phyloP scores from a whole-genome alignment of 2,329 filamentous ascomycete genomes.

The Penicillium olsonii region DNA sequence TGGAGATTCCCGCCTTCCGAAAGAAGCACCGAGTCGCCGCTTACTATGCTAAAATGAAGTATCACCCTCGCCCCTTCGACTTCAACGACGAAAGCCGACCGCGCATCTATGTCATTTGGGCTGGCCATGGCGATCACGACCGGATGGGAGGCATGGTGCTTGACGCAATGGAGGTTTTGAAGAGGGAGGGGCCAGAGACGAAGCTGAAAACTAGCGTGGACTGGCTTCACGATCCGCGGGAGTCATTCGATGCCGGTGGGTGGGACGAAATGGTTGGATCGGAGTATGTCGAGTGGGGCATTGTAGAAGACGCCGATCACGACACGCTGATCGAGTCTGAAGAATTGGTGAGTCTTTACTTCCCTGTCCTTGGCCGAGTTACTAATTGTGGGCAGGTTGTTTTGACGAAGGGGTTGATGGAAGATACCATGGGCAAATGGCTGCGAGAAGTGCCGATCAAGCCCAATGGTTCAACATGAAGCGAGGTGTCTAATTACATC shows the following conservation, averaged over 20 bases:
- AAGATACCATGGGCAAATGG: conserved; percentile 8
- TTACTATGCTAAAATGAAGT: conserved; percentile 8
- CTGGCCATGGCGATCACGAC: conserved; percentile 14
- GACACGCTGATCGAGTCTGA: conserved; percentile 11
- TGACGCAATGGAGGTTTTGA: conserved; percentile 3
- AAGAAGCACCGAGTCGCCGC: conserved; percentile 10
- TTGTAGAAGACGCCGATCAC: conserved; percentile 10
- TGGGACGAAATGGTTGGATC: conserved; percentile 16
- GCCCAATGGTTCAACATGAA: not conserved
- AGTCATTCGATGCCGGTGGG: conserved; percentile 11
- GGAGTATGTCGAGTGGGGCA: conserved; percentile 9
- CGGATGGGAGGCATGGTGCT: conserved; percentile 4
- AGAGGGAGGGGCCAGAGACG: not conserved
- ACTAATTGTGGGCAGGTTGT: conserved; percentile 1
- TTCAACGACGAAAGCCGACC: not conserved
- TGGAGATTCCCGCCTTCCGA: conserved; percentile 11
- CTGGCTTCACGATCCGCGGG: conserved; percentile 9
- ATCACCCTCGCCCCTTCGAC: conserved; percentile 6
- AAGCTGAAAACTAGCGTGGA: not conserved
- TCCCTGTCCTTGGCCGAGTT: not conserved
- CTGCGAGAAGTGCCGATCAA: not conserved
- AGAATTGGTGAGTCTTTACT: conserved; percentile 6
- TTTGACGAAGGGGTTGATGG: conserved; percentile 6
- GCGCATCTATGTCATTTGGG: conserved; percentile 13
- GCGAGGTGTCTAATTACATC: too few relatives aligned